Evolutionary conservation across 495 filamentous ascomycete species (phyloP).

Genomic region (Sphaerosporella brunnea): DNA sequence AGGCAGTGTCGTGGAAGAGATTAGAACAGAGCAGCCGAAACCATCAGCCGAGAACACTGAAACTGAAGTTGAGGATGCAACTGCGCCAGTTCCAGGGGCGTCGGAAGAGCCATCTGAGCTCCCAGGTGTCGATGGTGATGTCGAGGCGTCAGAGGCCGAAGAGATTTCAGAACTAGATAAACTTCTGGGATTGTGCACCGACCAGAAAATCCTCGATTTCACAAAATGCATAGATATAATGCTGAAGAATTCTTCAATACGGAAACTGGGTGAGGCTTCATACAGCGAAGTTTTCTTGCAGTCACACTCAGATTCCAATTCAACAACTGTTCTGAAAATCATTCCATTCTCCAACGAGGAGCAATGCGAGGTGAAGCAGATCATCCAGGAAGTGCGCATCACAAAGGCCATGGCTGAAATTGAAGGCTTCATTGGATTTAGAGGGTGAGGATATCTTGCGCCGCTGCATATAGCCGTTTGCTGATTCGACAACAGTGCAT

Average conservation of each 20-base stretch:
- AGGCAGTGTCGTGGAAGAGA: background rate
- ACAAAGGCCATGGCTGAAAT: slow-evolving; percentile 18
- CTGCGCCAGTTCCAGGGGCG: slow-evolving; percentile 4
- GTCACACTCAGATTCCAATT: background rate
- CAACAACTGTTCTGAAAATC: slow-evolving; percentile 22
- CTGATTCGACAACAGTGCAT: slow-evolving; percentile 10
- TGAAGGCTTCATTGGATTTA: slow-evolving; percentile 23
- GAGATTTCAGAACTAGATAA: slow-evolving; percentile 7
- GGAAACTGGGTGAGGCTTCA: slow-evolving; percentile 24
- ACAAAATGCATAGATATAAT: slow-evolving; percentile 13
- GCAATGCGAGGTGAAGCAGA: slow-evolving; percentile 15
- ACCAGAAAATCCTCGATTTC: slow-evolving; percentile 15
- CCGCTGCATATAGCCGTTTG: no score
- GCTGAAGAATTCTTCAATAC: slow-evolving; percentile 9
- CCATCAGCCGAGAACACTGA: background rate
- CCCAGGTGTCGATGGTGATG: no score
- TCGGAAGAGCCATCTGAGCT: background rate
- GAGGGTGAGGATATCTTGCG: background rate
- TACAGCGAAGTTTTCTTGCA: slow-evolving; percentile 25
- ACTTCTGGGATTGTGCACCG: slow-evolving; percentile 16
- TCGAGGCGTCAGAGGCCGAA: background rate
- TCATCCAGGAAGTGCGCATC: slow-evolving; percentile 24
- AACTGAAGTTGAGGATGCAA: background rate
- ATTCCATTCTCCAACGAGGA: slow-evolving; percentile 21
- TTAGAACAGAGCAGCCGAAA: background rate